These are phyloP conservation scores for Boletellus deceptivus DNA, from an alignment of 1,284 basidiomycete genomes.

Conservation along the genomic window DNA sequence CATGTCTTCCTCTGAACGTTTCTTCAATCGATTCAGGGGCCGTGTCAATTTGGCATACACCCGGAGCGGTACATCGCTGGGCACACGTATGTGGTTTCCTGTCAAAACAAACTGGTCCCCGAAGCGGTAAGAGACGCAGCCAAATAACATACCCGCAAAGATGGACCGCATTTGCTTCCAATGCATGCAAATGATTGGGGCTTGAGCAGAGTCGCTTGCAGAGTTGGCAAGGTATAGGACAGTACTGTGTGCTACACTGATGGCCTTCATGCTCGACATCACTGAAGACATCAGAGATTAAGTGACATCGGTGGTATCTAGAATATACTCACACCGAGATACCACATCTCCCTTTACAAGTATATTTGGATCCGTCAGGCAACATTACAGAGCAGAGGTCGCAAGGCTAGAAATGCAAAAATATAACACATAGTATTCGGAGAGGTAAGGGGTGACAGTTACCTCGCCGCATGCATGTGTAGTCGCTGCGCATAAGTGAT, in stretches of 20 bases:
- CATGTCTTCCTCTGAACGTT: constrained; percentile 47
- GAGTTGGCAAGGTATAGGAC: constrained; percentile 50
- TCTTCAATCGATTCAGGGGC: constrained; percentile 53
- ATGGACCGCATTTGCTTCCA: constrained; percentile 43
- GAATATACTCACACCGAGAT: constrained; percentile 40
- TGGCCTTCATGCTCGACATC: constrained; percentile 45
- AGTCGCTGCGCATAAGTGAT: constrained; percentile 50
- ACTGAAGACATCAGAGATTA: constrained; percentile 29
- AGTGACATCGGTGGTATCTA: no score
- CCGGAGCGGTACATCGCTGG: constrained; percentile 41
- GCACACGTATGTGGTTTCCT: constrained; percentile 46
- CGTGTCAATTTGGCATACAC: constrained; percentile 54
- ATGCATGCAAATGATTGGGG: constrained; percentile 49
- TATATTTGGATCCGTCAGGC: constrained; percentile 31
- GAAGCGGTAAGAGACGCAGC: constrained; percentile 19
- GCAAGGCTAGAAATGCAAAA: constrained; percentile 41
- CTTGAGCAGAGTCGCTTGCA: constrained; percentile 49
- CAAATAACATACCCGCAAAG: constrained; percentile 50
- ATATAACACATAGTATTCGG: background rate
- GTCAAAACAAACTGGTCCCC: background rate
- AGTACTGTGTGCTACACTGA: constrained; percentile 46
- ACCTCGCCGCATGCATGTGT: constrained; percentile 56
- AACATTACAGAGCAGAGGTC: constrained; percentile 34
- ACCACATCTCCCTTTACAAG: constrained; percentile 43
- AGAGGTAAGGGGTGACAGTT: constrained; percentile 5